These are phyloP conservation scores for Aegilops tauschii DNA, from an alignment of 176 grass and related monocot species.

Conservation along the genomic window DNA sequence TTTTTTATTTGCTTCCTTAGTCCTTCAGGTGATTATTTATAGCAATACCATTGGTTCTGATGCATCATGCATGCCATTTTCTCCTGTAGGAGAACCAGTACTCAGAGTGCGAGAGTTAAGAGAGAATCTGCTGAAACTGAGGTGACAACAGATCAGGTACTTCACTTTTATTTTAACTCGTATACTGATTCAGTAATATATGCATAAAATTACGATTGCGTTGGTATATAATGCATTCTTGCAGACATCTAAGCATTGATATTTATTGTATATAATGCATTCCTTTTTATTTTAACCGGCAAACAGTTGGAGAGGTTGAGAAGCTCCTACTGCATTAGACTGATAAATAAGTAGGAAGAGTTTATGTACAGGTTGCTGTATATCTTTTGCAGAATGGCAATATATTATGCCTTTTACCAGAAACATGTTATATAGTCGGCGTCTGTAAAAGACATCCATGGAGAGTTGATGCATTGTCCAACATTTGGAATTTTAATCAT, in stretches of 20 bases:
- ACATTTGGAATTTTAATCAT: slow-evolving; percentile 9
- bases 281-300: not conserved
- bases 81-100: slow-evolving; percentile 53
- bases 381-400: not conserved
- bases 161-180: slow-evolving; percentile 16
- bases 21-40: not conserved
- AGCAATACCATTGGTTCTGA: slow-evolving; percentile 10
- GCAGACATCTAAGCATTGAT: not conserved
- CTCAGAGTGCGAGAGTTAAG: slow-evolving; percentile 58
- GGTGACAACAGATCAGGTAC: slow-evolving; percentile 44
- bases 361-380: not conserved
- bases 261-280: not conserved
- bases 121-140: slow-evolving; percentile 67
- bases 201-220: not conserved
- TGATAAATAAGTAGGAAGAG: not conserved
- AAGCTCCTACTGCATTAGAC: not conserved
- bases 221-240: slow-evolving; percentile 13
- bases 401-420: not conserved
- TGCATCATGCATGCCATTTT: not conserved
- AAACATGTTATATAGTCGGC: not conserved
- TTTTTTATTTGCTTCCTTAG: slow-evolving; percentile 10
- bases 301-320: not conserved
- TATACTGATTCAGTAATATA: slow-evolving; percentile 9
- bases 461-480: not conserved
- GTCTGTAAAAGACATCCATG: not conserved